Base-by-base conservation (phyloP, 2,329 filamentous ascomycete species). In the Colletotrichum nymphaeae region DNA sequence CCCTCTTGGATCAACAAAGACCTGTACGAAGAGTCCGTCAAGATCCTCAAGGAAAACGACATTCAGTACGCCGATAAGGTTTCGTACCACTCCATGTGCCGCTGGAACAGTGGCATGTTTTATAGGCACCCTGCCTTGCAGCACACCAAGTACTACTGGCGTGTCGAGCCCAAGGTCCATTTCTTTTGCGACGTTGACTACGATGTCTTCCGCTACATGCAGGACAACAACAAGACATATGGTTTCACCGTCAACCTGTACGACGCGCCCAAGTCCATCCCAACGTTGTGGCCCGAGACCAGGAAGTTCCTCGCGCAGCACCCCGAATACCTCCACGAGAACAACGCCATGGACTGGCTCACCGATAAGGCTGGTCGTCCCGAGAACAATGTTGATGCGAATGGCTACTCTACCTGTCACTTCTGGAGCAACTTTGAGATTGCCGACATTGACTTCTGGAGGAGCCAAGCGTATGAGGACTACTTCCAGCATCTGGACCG, bases 391-490 rank as follows among this genome's bases (percentile, higher is more conserved):
- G 82, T 88, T 67, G 91, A 92, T 75, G 96, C 96, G 7, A 93
- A 97, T 78, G 97, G 97, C 42, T 99, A 98, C 86, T 97, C 95
- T 42, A 98, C 97, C 2, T 99, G 97, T 82, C 97, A 99, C 83
- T 99, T 99, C 87, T 99, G 97, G 97, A 97, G 93, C 79, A 99
- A 99, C 84, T 99, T 99, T 78, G 97, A 99, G 84, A 96, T 99
- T 78, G 96, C 90, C 59, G 95, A 98, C 82, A 90, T 99, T 89
- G 90, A 90, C 75, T 98, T 99, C 84, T 99, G 95, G 94, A 88
- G 97, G 62, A 94, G 95, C 80, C 91, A 95, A 81, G 89, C 91
- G 58, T 99, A 99, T 81, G 94, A 97, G 80, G 95, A 97, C 75
- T 99, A 98, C 83, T 99, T 99, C 81, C 92, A 97, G 80, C 95